Evolutionary conservation across 345 rosid genomes (phyloP), one percentile per base, ranked within the genome.

Genomic region (Durio zibethinus): DNA sequence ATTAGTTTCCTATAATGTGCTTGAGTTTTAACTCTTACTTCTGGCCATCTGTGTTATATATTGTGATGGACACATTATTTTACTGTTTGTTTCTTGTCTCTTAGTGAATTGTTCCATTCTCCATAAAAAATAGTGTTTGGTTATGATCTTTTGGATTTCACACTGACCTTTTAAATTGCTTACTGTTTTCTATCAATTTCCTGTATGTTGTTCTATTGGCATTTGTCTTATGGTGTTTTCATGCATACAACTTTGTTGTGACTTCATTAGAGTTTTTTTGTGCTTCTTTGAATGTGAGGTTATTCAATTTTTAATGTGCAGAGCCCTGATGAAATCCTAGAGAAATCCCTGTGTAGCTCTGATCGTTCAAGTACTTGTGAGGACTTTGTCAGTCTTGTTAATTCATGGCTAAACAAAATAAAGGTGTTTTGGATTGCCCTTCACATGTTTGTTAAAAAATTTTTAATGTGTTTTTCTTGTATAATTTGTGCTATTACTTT

Each of bases 251-350:
- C 29, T 57, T 31, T 45, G 23, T 65, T 38, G 3, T 73, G 70
- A 62, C 71, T 36, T 75, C 2, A 23, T 57, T 62, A 77, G 50
- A 64, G 53, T 4, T 63, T 50, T 54, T 65, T 14, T 33, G 27
- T 29, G 21, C 18, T 45, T 43, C 68, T 60, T 31, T 76, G 21
- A 57, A 23, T 60, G 29, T 64, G 74, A 40, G 38, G 23, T 60
- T 61, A 54, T 76, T 43, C 43, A 42, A 65, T 69, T 25, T 20
- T 59, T 67, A 45, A 64, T 68, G 80, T 88, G 82, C 89, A 96
- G 98, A 85, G 92, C 82, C 89, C 86, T 72, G 97, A 93, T 86
- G 99, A 96, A 85, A 94, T 96, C 78, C 72, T 84, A 25, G 92
- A 89, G 62, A 96, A 86, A 79, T 84, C 83, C 11, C 88, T 94